Evolutionary conservation across 1,284 basidiomycete species (phyloP).

Genomic region (Volvariella volvacea): DNA sequence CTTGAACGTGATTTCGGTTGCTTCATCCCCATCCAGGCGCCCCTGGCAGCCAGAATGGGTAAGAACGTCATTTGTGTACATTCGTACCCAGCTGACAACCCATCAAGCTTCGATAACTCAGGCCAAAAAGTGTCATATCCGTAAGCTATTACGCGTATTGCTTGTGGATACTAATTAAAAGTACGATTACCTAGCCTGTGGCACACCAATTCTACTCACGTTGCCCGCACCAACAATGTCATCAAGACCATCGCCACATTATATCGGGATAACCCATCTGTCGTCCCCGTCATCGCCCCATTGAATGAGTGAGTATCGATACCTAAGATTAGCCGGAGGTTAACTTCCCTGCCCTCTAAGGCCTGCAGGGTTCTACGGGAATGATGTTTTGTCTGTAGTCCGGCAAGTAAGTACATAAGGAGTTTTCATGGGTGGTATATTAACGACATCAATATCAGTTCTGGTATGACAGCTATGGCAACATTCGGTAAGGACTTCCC

Average conservation of each 20-base stretch:
- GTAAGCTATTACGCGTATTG: conserved; percentile 18
- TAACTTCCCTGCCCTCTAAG: conserved; percentile 31
- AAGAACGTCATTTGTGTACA: conserved; percentile 12
- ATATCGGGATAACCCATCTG: conserved; percentile 47
- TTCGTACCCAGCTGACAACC: conserved; percentile 2
- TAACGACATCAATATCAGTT: conserved; percentile 31
- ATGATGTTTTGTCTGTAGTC: conserved; percentile 46
- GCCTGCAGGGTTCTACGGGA: conserved; percentile 69
- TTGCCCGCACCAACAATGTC: conserved; percentile 65
- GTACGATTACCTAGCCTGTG: conserved; percentile 37
- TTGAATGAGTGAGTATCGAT: conserved; percentile 62
- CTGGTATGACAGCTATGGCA: conserved; percentile 70
- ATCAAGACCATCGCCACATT: conserved; percentile 58
- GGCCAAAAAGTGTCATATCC: conserved; percentile 63
- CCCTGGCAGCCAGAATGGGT: conserved; percentile 81
- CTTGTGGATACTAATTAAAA: not conserved
- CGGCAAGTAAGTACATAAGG: conserved; percentile 35
- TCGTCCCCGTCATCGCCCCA: conserved; percentile 70
- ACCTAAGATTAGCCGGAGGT: not conserved
- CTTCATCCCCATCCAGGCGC: conserved; percentile 29
- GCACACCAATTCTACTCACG: conserved; percentile 62
- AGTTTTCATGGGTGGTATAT: not conserved
- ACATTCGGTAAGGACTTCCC: conserved; percentile 49
- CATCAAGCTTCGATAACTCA: conserved; percentile 76
- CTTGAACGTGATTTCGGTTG: conserved; percentile 2